A percentile compares a stretch with the other conserved stretches of the same genome.
phyloP scores from a whole-genome alignment of 192 early-diverging fungal genomes.

The Coemansia sp. region DNA sequence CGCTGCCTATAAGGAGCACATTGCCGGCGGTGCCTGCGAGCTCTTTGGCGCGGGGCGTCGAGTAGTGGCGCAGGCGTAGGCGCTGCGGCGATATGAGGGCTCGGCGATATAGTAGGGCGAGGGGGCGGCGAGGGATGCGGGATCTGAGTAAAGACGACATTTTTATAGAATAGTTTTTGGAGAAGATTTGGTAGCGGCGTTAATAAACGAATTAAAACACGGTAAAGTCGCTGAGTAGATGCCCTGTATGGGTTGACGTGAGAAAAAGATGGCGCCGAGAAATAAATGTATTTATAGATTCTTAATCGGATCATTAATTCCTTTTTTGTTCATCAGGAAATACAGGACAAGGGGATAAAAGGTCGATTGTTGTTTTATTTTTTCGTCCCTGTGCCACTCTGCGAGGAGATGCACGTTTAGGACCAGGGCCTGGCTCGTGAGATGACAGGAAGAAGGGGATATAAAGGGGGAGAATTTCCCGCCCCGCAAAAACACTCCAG shows the following conservation, averaged over 20 bases:
- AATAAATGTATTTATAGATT: too few relatives aligned
- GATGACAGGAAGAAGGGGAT: too few relatives aligned
- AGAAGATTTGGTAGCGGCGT: not conserved
- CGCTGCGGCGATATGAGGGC: not conserved
- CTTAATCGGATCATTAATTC: too few relatives aligned
- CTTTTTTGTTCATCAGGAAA: too few relatives aligned
- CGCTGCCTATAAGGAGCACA: constrained; percentile 38
- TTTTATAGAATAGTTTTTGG: not conserved
- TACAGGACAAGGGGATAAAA: not conserved
- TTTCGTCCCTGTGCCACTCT: not conserved
- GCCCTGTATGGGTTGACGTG: too few relatives aligned
- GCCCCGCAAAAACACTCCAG: not conserved
- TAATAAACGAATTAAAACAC: not conserved
- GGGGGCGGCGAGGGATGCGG: not conserved
- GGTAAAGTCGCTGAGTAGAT: too few relatives aligned
- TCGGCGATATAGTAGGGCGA: not conserved
- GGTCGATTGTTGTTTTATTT: not conserved
- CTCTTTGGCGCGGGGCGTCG: not conserved
- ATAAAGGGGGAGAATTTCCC: not conserved
- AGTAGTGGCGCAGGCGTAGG: not conserved
- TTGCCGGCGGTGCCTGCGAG: constrained; percentile 29
- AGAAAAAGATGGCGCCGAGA: too few relatives aligned
- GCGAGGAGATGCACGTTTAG: not conserved
- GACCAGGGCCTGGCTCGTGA: too few relatives aligned
- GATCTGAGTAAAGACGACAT: not conserved